Evolutionary conservation across 345 rosid genomes (phyloP).

Genomic region (Kandelia obovata): DNA sequence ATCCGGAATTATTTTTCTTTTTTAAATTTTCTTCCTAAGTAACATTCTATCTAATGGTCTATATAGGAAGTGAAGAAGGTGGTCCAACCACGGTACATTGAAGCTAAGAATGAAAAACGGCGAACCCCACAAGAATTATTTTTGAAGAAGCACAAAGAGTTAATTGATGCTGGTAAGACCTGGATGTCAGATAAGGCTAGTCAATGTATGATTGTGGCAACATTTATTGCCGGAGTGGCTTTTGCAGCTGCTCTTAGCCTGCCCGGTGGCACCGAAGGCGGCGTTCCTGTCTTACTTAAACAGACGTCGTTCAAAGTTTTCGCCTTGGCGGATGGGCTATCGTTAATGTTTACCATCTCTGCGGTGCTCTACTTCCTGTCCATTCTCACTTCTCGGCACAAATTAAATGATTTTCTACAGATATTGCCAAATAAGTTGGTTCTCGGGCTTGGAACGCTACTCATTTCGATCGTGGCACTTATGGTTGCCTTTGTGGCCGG

Average conservation of each 20-base stretch:
- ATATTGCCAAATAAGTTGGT: slow-evolving; percentile 11
- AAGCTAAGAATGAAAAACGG: not conserved
- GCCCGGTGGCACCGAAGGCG: slow-evolving; percentile 4
- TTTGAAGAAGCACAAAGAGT: not conserved
- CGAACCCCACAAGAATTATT: slow-evolving; percentile 5
- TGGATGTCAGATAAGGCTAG: slow-evolving; percentile 15
- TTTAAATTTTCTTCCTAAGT: not conserved
- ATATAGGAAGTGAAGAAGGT: slow-evolving; percentile 18
- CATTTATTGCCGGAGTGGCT: slow-evolving; percentile 5
- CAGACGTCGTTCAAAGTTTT: slow-evolving; percentile 7
- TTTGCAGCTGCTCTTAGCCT: slow-evolving; percentile 4
- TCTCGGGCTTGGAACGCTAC: slow-evolving; percentile 1
- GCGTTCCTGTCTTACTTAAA: slow-evolving; percentile 1
- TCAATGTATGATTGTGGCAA: slow-evolving; percentile 19
- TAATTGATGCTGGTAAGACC: slow-evolving; percentile 5
- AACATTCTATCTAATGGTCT: not conserved
- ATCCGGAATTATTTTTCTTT: not conserved
- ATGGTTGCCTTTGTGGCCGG: slow-evolving; percentile 6
- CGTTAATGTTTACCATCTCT: not conserved
- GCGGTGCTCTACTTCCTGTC: slow-evolving; percentile 8
- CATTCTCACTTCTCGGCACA: slow-evolving; percentile 7
- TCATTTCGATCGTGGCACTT: slow-evolving; percentile 15
- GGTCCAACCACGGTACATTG: not conserved
- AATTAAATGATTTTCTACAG: no score
- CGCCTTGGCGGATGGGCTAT: slow-evolving; percentile 11